Evolutionary conservation across 768 basidiomycete species (phyloP).

Genomic region (Lactarius hatsudake): DNA sequence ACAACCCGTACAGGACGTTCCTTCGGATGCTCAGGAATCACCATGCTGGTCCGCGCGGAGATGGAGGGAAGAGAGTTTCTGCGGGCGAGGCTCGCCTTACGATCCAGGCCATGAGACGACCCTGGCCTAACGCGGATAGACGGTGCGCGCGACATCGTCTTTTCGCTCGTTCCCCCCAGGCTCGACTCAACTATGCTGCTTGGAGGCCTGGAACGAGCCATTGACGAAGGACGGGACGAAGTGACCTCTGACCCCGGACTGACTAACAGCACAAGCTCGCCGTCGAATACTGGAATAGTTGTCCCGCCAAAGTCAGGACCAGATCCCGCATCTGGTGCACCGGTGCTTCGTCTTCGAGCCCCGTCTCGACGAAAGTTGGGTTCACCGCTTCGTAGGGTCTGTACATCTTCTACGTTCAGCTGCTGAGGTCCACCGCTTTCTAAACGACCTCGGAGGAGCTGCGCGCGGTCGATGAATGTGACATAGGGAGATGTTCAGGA

Average conservation of each 20-base stretch:
- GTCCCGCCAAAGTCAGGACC: slow-evolving; percentile 56
- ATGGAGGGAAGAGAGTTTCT: slow-evolving; percentile 79
- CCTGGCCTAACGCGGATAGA: slow-evolving; percentile 78
- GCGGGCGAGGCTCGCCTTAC: slow-evolving; percentile 73
- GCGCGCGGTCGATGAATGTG: slow-evolving; percentile 63
- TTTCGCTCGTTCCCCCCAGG: slow-evolving; percentile 32
- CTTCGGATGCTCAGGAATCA: slow-evolving; percentile 59
- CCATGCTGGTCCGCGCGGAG: slow-evolving; percentile 56
- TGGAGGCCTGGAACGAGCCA: slow-evolving; percentile 56
- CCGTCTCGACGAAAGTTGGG: slow-evolving; percentile 42
- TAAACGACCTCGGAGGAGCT: slow-evolving; percentile 62
- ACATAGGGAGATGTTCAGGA: slow-evolving; percentile 65
- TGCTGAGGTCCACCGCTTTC: slow-evolving; percentile 53
- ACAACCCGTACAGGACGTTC: slow-evolving; percentile 73
- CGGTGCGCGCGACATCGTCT: slow-evolving; percentile 54
- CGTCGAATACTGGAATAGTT: slow-evolving; percentile 68
- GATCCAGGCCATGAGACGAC: slow-evolving; percentile 62
- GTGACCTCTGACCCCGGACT: slow-evolving; percentile 48
- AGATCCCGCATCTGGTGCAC: slow-evolving; percentile 29
- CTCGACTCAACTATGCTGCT: slow-evolving; percentile 31
- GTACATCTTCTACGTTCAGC: slow-evolving; percentile 53
- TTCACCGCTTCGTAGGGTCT: slow-evolving; percentile 54
- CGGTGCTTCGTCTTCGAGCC: slow-evolving; percentile 36
- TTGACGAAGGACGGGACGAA: slow-evolving; percentile 59
- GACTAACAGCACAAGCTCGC: slow-evolving; percentile 70